These are phyloP conservation scores for Baorangia bicolor DNA, from an alignment of 768 basidiomycete genomes.

Conservation along the genomic window DNA sequence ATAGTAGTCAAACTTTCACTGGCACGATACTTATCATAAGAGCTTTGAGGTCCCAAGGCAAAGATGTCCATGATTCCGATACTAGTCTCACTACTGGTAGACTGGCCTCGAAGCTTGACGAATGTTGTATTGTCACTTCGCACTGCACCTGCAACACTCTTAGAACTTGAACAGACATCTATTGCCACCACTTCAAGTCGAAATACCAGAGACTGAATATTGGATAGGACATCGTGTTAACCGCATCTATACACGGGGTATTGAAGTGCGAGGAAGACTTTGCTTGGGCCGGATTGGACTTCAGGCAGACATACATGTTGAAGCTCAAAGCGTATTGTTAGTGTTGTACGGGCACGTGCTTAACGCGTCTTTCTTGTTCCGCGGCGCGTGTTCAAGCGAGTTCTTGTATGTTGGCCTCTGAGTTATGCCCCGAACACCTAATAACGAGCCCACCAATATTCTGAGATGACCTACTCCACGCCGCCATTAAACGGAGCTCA, in stretches of 20 bases:
- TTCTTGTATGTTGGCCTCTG: no score
- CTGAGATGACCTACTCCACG: conserved; percentile 11
- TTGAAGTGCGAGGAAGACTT: no score
- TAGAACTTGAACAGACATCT: no score
- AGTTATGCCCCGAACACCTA: background rate
- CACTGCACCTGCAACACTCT: no score
- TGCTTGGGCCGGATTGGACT: no score
- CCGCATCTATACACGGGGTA: no score
- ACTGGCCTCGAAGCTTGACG: background rate
- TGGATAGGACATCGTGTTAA: no score
- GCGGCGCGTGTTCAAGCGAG: background rate
- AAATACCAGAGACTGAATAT: background rate
- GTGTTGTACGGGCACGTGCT: conserved; percentile 15
- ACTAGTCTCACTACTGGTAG: background rate
- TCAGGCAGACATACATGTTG: no score
- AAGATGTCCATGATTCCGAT: background rate
- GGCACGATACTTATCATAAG: no score
- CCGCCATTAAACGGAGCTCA: conserved; percentile 1
- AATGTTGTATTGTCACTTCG: no score
- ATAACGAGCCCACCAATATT: background rate
- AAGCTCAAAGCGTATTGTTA: background rate
- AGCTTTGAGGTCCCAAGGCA: no score
- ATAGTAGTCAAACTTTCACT: background rate
- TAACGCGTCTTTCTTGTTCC: conserved; percentile 8
- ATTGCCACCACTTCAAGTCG: no score